Evolutionary conservation across 345 rosid genomes (phyloP).

Genomic region (Schrenkiella parvula): DNA sequence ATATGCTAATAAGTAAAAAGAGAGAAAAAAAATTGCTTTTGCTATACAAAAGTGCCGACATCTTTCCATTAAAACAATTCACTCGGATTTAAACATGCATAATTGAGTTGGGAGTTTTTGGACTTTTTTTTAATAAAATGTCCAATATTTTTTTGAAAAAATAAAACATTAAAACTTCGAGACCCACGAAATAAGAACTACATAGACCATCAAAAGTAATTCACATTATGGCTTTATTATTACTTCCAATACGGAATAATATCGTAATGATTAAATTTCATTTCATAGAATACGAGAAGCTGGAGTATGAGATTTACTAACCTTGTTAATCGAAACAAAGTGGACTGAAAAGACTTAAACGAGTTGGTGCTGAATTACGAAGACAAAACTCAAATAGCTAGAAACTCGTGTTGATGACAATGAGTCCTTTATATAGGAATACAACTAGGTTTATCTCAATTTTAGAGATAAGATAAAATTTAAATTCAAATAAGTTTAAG

Average conservation of each 20-base stretch:
- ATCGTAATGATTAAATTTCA: too few species aligned
- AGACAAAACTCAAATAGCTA: too few species aligned
- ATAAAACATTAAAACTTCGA: constrained; percentile 14
- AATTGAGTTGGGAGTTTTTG: background rate
- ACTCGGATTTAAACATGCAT: background rate
- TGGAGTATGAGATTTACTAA: too few species aligned
- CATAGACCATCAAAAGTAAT: background rate
- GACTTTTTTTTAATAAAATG: background rate
- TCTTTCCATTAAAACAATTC: background rate
- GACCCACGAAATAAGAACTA: background rate
- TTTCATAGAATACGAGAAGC: too few species aligned
- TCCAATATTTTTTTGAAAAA: background rate
- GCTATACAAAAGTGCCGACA: background rate
- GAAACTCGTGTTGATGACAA: too few species aligned
- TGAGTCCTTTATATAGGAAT: too few species aligned
- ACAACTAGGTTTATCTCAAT: too few species aligned
- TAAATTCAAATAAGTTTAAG: too few species aligned
- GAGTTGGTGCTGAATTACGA: too few species aligned
- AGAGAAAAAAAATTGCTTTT: background rate
- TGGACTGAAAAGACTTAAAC: too few species aligned
- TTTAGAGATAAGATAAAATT: too few species aligned
- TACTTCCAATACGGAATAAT: background rate
- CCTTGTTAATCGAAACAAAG: too few species aligned
- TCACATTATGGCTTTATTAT: background rate
- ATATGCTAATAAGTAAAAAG: background rate